Conservation (phyloP, 495 filamentous ascomycete species). For the Penicillium alfredii region DNA sequence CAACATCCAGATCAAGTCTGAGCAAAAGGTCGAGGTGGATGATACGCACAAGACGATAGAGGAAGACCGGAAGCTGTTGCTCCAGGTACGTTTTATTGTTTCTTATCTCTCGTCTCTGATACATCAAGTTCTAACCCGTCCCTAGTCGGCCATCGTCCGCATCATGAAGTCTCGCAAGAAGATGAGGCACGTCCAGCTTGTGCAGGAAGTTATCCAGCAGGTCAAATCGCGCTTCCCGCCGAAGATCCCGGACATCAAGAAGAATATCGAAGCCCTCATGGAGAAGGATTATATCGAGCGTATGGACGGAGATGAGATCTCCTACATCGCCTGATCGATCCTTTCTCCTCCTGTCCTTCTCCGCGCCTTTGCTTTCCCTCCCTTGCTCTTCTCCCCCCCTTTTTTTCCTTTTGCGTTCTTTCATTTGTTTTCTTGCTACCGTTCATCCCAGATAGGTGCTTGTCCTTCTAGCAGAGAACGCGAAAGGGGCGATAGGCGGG, state of each 20-base stretch:
- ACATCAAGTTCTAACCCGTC: slow-evolving; percentile 19
- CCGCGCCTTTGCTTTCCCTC: neutral
- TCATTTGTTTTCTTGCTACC: slow-evolving; percentile 12
- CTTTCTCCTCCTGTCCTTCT: slow-evolving; percentile 1
- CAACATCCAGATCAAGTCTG: slow-evolving; percentile 89
- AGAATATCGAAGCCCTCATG: slow-evolving; percentile 96
- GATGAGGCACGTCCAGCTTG: slow-evolving; percentile 92
- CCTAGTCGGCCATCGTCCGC: slow-evolving; percentile 90
- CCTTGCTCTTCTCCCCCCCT: slow-evolving; percentile 1
- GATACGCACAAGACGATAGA: slow-evolving; percentile 99
- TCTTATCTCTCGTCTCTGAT: slow-evolving; percentile 3
- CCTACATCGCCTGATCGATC: slow-evolving; percentile 67
- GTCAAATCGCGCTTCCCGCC: slow-evolving; percentile 92
- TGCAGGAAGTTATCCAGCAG: slow-evolving; percentile 90
- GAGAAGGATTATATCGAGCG: slow-evolving; percentile 99
- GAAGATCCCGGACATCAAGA: slow-evolving; percentile 94
- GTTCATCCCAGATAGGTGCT: neutral
- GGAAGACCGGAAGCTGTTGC: slow-evolving; percentile 90
- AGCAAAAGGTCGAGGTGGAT: slow-evolving; percentile 89
- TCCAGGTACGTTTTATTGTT: slow-evolving; percentile 67
- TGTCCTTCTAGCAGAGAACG: too few relatives aligned
- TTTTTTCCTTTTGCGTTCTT: neutral
- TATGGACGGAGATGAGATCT: slow-evolving; percentile 86
- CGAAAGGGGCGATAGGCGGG: too few relatives aligned
- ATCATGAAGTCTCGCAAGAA: slow-evolving; percentile 99